A percentile compares a stretch with the other conserved stretches of the same genome.
Evolutionary conservation across 345 rosid genomes (phyloP).

Genomic region (Atalantia buxifolia): DNA sequence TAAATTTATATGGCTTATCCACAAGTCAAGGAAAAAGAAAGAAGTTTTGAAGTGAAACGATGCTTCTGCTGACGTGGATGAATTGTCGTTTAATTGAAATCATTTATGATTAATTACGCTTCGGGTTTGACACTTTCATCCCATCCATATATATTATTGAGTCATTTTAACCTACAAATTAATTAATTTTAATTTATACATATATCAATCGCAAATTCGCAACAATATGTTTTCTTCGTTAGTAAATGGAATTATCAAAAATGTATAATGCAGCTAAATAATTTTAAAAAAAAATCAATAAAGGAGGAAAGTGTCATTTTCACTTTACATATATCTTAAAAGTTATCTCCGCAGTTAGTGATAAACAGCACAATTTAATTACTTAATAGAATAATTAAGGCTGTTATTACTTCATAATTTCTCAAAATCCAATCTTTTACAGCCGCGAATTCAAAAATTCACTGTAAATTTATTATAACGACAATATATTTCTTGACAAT

Average conservation of each 20-base stretch:
- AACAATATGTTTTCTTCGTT: no score
- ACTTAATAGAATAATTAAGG: not conserved
- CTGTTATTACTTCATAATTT: not conserved
- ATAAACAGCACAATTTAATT: no score
- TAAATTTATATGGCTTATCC: not conserved
- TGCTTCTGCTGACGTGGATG: not conserved
- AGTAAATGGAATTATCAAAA: no score
- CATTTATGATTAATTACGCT: not conserved
- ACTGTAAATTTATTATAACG: not conserved
- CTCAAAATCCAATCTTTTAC: not conserved
- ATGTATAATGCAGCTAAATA: no score
- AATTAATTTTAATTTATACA: no score
- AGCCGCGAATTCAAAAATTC: not conserved
- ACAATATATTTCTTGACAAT: not conserved
- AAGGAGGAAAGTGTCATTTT: no score
- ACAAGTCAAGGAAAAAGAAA: no score
- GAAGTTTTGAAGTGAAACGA: not conserved
- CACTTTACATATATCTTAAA: no score
- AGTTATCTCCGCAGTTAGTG: no score
- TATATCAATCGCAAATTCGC: no score
- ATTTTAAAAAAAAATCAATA: no score
- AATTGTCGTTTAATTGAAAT: not conserved
- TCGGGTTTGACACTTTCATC: not conserved
- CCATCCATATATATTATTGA: not conserved
- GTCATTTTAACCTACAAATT: no score